phyloP scores from a whole-genome alignment of 345 rosid genomes.

The Cardamine occulta region DNA sequence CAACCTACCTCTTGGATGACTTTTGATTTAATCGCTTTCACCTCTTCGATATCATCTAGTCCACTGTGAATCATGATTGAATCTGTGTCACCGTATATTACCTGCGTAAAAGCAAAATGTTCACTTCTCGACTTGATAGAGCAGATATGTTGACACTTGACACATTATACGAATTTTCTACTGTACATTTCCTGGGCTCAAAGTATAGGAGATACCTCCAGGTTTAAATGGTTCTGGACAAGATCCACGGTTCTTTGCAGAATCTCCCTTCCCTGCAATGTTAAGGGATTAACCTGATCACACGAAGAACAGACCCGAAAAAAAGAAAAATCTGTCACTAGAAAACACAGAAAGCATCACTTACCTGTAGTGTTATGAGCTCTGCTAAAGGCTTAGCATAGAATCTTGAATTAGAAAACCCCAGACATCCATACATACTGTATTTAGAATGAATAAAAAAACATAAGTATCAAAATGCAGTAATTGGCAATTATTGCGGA shows the following conservation, averaged over 20 bases:
- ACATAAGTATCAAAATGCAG: conserved; percentile 9
- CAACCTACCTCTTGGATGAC: conserved; percentile 86
- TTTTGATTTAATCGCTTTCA: conserved; percentile 77
- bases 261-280: conserved; percentile 93
- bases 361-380: conserved; percentile 88
- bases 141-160: conserved; percentile 15
- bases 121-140: conserved; percentile 29
- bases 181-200: conserved; percentile 29
- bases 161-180: conserved; percentile 23
- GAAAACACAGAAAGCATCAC: conserved; percentile 32
- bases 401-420: conserved; percentile 96
- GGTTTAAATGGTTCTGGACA: conserved; percentile 86
- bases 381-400: conserved; percentile 99
- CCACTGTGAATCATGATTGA: conserved; percentile 98
- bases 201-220: conserved; percentile 62
- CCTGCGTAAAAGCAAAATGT: conserved; percentile 58
- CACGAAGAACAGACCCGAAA: conserved; percentile 1
- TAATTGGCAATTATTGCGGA: conserved; percentile 1
- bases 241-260: conserved; percentile 95
- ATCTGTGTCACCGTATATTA: conserved; percentile 97
- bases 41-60: conserved; percentile 78
- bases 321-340: neutral
- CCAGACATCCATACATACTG: conserved; percentile 99
- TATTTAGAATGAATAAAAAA: conserved; percentile 29
- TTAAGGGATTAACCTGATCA: conserved; percentile 10